phyloP scores from a whole-genome alignment of 1,139 yeast genomes.

The Suhomyces choctaworum region DNA sequence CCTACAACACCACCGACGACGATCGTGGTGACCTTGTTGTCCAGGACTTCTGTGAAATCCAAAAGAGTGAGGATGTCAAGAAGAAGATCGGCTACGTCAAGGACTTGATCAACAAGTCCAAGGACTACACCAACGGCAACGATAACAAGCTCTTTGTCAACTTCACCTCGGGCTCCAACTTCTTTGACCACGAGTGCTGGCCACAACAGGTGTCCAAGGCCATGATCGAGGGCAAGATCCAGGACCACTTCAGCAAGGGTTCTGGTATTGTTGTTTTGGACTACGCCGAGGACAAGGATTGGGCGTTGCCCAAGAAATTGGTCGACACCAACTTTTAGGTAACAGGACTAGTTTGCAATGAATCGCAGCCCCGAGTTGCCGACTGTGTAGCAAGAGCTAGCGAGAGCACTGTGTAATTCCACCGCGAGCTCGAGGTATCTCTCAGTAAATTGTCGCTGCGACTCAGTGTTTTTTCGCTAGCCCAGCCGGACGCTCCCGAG shows the following conservation, averaged over 20 bases:
- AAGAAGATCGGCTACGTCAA: slow-evolving; percentile 60
- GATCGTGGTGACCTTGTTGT: slow-evolving; percentile 64
- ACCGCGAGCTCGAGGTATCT: too few species aligned
- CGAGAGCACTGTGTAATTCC: too few species aligned
- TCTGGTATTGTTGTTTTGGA: slow-evolving; percentile 66
- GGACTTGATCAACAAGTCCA: slow-evolving; percentile 56
- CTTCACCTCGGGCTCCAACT: slow-evolving; percentile 75
- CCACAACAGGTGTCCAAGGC: slow-evolving; percentile 65
- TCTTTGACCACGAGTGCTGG: slow-evolving; percentile 74
- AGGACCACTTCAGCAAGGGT: slow-evolving; percentile 52
- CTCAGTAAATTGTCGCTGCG: too few species aligned
- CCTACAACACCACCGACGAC: slow-evolving; percentile 64
- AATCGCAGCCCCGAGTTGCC: too few species aligned
- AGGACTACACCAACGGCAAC: slow-evolving; percentile 41
- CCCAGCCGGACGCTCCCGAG: too few species aligned
- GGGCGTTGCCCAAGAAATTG: slow-evolving; percentile 56
- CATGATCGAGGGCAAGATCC: slow-evolving; percentile 48
- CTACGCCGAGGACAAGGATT: slow-evolving; percentile 62
- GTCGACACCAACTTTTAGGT: slow-evolving; percentile 55
- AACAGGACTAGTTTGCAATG: too few species aligned
- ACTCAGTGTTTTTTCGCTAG: too few species aligned
- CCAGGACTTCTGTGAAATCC: slow-evolving; percentile 75
- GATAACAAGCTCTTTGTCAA: slow-evolving; percentile 66
- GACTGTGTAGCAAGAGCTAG: too few species aligned
- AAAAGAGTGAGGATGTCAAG: slow-evolving; percentile 51